Evolutionary conservation across 306 rosid species (phyloP).

Genomic region (Abrus pulchellus): DNA sequence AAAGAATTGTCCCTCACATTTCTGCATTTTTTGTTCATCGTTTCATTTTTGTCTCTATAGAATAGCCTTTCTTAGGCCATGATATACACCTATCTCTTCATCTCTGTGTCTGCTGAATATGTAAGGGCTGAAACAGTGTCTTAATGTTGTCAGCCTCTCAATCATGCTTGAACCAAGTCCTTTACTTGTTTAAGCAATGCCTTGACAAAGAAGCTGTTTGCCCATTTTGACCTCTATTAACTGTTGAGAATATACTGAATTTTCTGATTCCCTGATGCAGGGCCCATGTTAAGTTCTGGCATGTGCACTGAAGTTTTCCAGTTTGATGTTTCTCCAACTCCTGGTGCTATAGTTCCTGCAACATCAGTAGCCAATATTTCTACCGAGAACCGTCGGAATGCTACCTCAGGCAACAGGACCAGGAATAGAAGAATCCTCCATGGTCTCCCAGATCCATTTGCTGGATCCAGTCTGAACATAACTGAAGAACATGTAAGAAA

Average conservation of each 20-base stretch:
- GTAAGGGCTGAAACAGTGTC: slow-evolving; percentile 7
- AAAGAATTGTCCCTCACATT: not conserved
- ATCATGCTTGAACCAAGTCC: slow-evolving; percentile 14
- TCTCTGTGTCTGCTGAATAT: slow-evolving; percentile 21
- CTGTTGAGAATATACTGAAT: slow-evolving; percentile 30
- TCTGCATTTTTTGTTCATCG: slow-evolving; percentile 11
- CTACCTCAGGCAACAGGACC: slow-evolving; percentile 59
- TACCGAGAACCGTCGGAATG: slow-evolving; percentile 49
- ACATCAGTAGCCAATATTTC: slow-evolving; percentile 70
- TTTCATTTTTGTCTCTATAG: not conserved
- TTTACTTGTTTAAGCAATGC: slow-evolving; percentile 34
- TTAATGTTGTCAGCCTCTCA: slow-evolving; percentile 10
- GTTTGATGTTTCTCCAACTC: slow-evolving; percentile 78
- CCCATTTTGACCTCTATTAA: not conserved
- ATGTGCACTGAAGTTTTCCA: slow-evolving; percentile 98
- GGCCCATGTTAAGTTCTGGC: slow-evolving; percentile 96
- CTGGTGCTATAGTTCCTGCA: slow-evolving; percentile 92
- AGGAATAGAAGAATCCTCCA: slow-evolving; percentile 84
- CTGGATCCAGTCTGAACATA: slow-evolving; percentile 62
- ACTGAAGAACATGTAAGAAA: slow-evolving; percentile 64
- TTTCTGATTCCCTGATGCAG: slow-evolving; percentile 57
- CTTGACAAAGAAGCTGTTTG: slow-evolving; percentile 2
- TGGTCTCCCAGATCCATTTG: slow-evolving; percentile 64
- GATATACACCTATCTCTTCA: not conserved
- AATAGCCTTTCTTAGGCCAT: slow-evolving; percentile 19